A percentile compares a stretch with the other conserved stretches of the same genome.
Evolutionary conservation across 345 rosid genomes (phyloP).

Genomic region (Citrus unshiu): DNA sequence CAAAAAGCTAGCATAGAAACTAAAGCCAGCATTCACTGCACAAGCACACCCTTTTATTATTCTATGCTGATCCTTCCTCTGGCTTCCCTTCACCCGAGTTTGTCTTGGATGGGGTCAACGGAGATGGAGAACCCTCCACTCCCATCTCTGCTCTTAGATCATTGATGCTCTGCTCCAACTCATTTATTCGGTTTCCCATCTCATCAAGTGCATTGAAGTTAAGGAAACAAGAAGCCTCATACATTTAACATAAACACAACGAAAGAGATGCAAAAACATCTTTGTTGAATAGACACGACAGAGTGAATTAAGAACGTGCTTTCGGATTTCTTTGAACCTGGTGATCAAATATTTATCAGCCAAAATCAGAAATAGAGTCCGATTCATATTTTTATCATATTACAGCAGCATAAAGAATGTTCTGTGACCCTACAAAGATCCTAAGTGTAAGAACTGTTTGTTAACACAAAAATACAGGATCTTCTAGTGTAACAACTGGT

Average conservation of each 20-base stretch:
- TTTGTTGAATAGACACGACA: neutral
- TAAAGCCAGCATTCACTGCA: neutral
- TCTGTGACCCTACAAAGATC: neutral
- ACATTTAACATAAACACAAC: neutral
- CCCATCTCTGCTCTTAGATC: conserved; percentile 63
- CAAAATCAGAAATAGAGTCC: conserved; percentile 1
- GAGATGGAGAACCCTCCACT: conserved; percentile 67
- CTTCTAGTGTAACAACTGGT: neutral
- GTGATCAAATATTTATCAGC: neutral
- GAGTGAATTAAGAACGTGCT: neutral
- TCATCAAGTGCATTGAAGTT: conserved; percentile 64
- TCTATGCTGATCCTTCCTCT: conserved; percentile 46
- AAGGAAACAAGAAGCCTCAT: conserved; percentile 27
- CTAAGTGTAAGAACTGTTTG: too few species aligned
- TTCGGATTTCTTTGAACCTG: neutral
- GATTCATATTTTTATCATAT: neutral
- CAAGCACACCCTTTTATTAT: conserved; percentile 8
- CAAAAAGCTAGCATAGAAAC: neutral
- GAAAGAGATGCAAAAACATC: conserved; percentile 7
- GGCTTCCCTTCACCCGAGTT: conserved; percentile 30
- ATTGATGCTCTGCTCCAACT: conserved; percentile 69
- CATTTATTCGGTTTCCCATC: conserved; percentile 67
- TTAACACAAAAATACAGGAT: too few species aligned
- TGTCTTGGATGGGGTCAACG: conserved; percentile 41
- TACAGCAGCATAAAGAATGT: neutral